Evolutionary conservation across 192 early-diverging fungal genomes (phyloP).

Genomic region (Podila verticillata): DNA sequence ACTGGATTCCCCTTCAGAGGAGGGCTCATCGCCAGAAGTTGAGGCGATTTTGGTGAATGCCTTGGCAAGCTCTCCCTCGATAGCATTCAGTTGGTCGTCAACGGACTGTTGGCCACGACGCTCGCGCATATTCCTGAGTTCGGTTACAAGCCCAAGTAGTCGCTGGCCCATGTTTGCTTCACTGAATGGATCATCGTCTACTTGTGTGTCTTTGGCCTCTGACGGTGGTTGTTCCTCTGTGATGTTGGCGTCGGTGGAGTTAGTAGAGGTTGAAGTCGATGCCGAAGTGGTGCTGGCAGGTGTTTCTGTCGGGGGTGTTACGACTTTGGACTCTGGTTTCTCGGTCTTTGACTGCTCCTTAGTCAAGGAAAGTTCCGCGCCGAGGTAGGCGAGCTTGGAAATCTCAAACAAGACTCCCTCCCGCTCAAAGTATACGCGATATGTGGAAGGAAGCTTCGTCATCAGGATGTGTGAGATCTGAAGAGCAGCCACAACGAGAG

Average conservation of each 20-base stretch:
- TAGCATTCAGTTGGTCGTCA: conserved; percentile 22
- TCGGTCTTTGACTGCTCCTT: conserved; percentile 7
- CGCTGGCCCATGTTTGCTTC: conserved; percentile 1
- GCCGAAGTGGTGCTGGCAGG: background rate
- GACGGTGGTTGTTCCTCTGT: background rate
- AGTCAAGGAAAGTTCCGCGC: conserved; percentile 17
- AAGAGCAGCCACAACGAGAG: conserved; percentile 64
- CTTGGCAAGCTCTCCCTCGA: conserved; percentile 22
- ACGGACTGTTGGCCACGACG: conserved; percentile 1
- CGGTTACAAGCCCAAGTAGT: conserved; percentile 20
- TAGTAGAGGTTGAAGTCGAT: background rate
- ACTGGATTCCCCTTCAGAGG: background rate
- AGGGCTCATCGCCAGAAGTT: background rate
- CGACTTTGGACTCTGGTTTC: background rate
- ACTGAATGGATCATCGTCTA: background rate
- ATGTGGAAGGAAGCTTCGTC: conserved; percentile 67
- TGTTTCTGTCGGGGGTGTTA: background rate
- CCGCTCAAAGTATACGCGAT: conserved; percentile 68
- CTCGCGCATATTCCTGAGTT: conserved; percentile 22
- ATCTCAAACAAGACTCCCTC: conserved; percentile 82
- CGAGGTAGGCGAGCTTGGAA: conserved; percentile 51
- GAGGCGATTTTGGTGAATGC: background rate
- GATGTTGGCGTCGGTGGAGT: background rate
- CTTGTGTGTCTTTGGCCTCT: background rate
- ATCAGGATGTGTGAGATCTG: conserved; percentile 72